Conservation (phyloP, 225 moss, liverwort and hornwort species). For the Pseudisothecium myosuroides region DNA sequence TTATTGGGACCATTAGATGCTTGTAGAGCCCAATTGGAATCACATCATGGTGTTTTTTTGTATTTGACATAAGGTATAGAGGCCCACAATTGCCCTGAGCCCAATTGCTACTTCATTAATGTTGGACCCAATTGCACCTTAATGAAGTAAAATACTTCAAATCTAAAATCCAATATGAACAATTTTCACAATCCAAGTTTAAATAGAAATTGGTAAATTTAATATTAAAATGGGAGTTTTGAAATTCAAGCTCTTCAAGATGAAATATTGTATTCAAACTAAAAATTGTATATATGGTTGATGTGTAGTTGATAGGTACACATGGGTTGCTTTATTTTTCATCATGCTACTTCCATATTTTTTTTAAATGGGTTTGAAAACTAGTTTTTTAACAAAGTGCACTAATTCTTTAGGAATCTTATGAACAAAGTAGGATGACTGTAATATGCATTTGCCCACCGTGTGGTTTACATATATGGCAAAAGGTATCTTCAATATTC, state of each 20-base stretch:
- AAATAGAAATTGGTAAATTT: not conserved
- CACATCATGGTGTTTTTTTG: not conserved
- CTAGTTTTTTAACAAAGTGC: not conserved
- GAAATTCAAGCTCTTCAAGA: not conserved
- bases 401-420: not conserved
- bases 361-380: not conserved
- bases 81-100: not conserved
- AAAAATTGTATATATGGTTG: not conserved
- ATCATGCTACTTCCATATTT: not conserved
- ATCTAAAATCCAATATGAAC: not conserved
- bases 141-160: not conserved
- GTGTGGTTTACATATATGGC: not conserved
- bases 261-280: not conserved
- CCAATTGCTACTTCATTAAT: not conserved
- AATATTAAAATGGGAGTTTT: not conserved
- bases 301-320: not conserved
- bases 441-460: not conserved
- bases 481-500: not conserved
- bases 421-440: not conserved
- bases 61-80: not conserved
- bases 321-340: not conserved
- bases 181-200: not conserved
- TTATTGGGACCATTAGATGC: not conserved
- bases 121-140: not conserved
- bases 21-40: not conserved